Evolutionary conservation across 2,329 filamentous ascomycete species (phyloP).

Genomic region (Podosphaera leucotricha): DNA sequence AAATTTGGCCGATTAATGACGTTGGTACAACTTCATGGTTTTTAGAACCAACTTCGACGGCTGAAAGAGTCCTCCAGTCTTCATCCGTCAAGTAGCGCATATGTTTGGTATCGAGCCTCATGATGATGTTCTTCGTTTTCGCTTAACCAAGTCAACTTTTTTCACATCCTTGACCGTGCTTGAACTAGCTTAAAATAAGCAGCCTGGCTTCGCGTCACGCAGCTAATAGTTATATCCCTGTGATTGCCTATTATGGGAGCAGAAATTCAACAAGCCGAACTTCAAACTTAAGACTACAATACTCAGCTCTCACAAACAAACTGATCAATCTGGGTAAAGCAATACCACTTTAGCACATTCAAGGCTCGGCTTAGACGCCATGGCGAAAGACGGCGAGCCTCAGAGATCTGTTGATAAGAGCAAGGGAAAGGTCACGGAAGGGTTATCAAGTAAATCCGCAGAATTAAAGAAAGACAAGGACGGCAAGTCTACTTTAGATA

Average conservation of each 20-base stretch:
- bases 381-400: slow-evolving; percentile 87
- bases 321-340: neutral
- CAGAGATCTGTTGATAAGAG: slow-evolving; percentile 74
- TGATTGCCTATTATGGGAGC: neutral
- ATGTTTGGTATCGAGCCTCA: slow-evolving; percentile 89
- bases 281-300: neutral
- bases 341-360: neutral
- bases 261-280: neutral
- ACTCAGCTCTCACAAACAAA: neutral
- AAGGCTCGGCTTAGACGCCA: slow-evolving; percentile 17
- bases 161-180: neutral
- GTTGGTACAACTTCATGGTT: slow-evolving; percentile 97
- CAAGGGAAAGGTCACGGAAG: slow-evolving; percentile 71
- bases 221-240: neutral
- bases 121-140: slow-evolving; percentile 18
- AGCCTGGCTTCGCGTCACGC: neutral
- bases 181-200: neutral
- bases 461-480: slow-evolving; percentile 40
- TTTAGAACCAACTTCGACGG: slow-evolving; percentile 78
- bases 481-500: slow-evolving; percentile 45
- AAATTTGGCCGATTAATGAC: slow-evolving; percentile 60
- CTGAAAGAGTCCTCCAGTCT: slow-evolving; percentile 87
- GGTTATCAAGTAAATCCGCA: slow-evolving; percentile 34
- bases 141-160: neutral
- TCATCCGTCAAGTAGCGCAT: slow-evolving; percentile 80